Percentiles rank a stretch among this genome's conserved stretches.
Evolutionary conservation across 1,284 basidiomycete genomes (phyloP).

Genomic region (Boletus nobilissimus): DNA sequence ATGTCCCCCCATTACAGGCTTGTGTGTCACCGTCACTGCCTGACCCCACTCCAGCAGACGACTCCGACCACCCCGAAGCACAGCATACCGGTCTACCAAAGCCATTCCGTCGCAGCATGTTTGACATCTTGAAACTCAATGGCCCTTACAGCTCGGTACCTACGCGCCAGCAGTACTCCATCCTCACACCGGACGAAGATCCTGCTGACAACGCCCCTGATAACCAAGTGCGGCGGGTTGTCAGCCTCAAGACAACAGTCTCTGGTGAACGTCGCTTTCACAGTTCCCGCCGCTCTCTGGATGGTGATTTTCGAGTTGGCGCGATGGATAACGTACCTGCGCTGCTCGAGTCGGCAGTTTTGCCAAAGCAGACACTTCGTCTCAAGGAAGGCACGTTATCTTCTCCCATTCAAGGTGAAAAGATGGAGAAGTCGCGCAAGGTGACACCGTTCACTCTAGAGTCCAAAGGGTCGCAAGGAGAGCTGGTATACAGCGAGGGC

Average conservation of each 20-base stretch:
- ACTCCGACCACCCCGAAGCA: background rate
- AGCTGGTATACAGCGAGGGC: background rate
- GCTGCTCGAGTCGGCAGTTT: background rate
- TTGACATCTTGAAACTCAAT: conserved; percentile 41
- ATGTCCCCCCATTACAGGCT: conserved; percentile 15
- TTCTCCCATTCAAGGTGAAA: background rate
- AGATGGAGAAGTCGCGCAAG: background rate
- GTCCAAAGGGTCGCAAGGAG: background rate
- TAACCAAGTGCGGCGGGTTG: background rate
- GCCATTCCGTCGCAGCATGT: conserved; percentile 42
- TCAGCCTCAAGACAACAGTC: background rate
- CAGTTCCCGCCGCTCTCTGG: conserved; percentile 9
- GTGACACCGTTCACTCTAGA: conserved; percentile 28
- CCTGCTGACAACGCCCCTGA: background rate
- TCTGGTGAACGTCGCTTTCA: background rate
- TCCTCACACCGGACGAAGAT: conserved; percentile 5
- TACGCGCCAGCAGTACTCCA: conserved; percentile 3
- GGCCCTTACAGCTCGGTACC: conserved; percentile 6
- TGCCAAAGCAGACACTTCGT: background rate
- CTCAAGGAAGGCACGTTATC: background rate
- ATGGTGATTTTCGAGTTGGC: background rate
- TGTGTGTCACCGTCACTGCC: conserved; percentile 4
- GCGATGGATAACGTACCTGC: background rate
- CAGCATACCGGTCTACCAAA: conserved; percentile 20
- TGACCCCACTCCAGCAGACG: background rate